Percentiles rank a stretch among this genome's conserved stretches.
Conservation (phyloP, 345 rosid genomes). For the Brassica carinata region DNA sequence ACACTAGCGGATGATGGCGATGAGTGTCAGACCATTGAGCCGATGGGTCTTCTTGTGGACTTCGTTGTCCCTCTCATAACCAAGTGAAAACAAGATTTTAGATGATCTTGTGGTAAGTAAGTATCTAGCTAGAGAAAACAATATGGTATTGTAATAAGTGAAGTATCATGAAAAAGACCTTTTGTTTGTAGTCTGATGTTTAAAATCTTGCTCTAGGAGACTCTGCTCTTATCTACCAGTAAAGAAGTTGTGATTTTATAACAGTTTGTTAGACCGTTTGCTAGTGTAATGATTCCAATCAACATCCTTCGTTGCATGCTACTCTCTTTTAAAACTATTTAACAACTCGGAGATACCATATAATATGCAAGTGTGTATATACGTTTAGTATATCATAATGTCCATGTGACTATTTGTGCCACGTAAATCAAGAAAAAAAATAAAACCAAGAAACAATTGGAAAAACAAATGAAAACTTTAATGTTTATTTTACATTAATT, state of each 20-base stretch:
- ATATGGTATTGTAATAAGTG: background rate
- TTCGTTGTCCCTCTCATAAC: slow-evolving; percentile 4
- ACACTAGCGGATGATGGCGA: background rate
- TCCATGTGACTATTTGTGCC: background rate
- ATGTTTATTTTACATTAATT: too few relatives aligned
- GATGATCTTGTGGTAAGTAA: slow-evolving; percentile 13
- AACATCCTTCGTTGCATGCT: background rate
- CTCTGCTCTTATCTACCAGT: background rate
- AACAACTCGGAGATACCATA: background rate
- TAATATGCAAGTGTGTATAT: background rate
- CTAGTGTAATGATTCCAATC: background rate
- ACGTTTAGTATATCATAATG: background rate
- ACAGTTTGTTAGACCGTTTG: background rate
- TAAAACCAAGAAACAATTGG: background rate
- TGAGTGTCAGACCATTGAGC: slow-evolving; percentile 5
- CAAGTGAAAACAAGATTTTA: background rate
- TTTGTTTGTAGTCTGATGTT: background rate
- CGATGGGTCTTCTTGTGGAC: slow-evolving; percentile 26
- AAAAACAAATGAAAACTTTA: background rate
- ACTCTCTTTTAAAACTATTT: background rate
- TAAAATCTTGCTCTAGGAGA: background rate
- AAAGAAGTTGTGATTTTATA: background rate
- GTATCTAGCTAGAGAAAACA: slow-evolving; percentile 1
- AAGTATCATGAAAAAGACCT: background rate
- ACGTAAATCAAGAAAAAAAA: too few relatives aligned